Percentiles rank a stretch among this genome's conserved stretches.
phyloP scores from a whole-genome alignment of 2,329 filamentous ascomycete species.

The Akanthomyces dipterigenus region DNA sequence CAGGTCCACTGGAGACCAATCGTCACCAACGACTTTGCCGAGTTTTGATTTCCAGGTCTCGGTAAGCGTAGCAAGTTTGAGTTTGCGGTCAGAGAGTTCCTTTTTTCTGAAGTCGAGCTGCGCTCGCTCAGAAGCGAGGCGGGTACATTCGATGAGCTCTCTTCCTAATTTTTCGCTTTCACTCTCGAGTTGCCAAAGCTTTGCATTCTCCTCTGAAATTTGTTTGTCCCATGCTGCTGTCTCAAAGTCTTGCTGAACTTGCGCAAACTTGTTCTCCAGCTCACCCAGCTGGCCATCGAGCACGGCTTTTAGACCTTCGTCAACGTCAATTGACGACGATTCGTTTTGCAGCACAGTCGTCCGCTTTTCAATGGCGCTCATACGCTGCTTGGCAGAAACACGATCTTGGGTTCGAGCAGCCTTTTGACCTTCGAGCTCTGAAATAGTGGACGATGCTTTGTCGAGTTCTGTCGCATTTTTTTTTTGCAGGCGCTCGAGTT shows the following conservation, averaged over 20 bases:
- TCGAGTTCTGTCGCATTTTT: constrained; percentile 70
- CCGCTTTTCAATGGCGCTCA: constrained; percentile 66
- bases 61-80: constrained; percentile 69
- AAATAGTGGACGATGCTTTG: constrained; percentile 64
- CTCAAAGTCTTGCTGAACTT: constrained; percentile 56
- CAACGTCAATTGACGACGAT: constrained; percentile 66
- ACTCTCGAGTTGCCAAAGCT: constrained; percentile 63
- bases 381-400: constrained; percentile 64
- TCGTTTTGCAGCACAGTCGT: constrained; percentile 59
- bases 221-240: constrained; percentile 62
- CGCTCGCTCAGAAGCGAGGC: constrained; percentile 73
- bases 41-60: constrained; percentile 69
- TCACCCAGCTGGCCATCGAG: constrained; percentile 70
- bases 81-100: constrained; percentile 66
- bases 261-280: constrained; percentile 54
- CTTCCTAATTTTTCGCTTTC: constrained; percentile 64
- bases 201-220: constrained; percentile 58
- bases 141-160: constrained; percentile 80
- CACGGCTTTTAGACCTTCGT: constrained; percentile 76
- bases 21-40: constrained; percentile 51
- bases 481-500: constrained; percentile 66
- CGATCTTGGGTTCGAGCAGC: constrained; percentile 69
- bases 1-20: constrained; percentile 64
- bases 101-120: constrained; percentile 78
- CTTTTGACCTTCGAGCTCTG: constrained; percentile 66